phyloP scores from a whole-genome alignment of 192 early-diverging fungal genomes.

The Backusella macrospora region DNA sequence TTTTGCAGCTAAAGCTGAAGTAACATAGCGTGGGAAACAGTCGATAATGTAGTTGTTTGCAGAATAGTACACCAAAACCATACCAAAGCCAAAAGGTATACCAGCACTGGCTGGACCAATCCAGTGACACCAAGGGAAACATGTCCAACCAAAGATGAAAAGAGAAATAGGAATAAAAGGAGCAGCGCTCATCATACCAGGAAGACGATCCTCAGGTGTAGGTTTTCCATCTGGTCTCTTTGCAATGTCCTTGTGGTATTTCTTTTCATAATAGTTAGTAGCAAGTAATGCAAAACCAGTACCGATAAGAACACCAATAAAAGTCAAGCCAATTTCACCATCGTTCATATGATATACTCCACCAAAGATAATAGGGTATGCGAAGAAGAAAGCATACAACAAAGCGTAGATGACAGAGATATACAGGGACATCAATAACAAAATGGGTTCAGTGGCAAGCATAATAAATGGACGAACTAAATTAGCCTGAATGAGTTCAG shows the following conservation, averaged over 20 bases:
- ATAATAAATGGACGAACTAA: constrained; percentile 34
- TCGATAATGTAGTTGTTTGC: constrained; percentile 40
- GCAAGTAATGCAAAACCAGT: constrained; percentile 29
- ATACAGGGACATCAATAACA: constrained; percentile 34
- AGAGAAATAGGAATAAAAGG: constrained; percentile 36
- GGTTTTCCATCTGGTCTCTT: background rate
- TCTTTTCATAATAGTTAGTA: constrained; percentile 25
- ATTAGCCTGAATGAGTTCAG: constrained; percentile 24
- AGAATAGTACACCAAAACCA: constrained; percentile 37
- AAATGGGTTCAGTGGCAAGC: constrained; percentile 36
- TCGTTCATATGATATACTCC: constrained; percentile 35
- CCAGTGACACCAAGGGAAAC: constrained; percentile 38
- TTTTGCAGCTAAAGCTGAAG: constrained; percentile 38
- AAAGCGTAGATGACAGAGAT: constrained; percentile 35
- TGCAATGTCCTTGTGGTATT: background rate
- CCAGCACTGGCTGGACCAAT: constrained; percentile 31
- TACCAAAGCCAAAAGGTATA: constrained; percentile 38
- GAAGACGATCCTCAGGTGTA: constrained; percentile 36
- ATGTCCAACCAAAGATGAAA: constrained; percentile 40
- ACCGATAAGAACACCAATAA: constrained; percentile 37
- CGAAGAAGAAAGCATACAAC: constrained; percentile 39
- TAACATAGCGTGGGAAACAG: constrained; percentile 32
- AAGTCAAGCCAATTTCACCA: constrained; percentile 35
- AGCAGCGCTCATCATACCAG: constrained; percentile 36
- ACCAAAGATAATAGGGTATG: constrained; percentile 35